Percentiles rank a stretch among this genome's conserved stretches.
phyloP scores from a whole-genome alignment of 2,329 filamentous ascomycete species.

The Penicillium nordicum region DNA sequence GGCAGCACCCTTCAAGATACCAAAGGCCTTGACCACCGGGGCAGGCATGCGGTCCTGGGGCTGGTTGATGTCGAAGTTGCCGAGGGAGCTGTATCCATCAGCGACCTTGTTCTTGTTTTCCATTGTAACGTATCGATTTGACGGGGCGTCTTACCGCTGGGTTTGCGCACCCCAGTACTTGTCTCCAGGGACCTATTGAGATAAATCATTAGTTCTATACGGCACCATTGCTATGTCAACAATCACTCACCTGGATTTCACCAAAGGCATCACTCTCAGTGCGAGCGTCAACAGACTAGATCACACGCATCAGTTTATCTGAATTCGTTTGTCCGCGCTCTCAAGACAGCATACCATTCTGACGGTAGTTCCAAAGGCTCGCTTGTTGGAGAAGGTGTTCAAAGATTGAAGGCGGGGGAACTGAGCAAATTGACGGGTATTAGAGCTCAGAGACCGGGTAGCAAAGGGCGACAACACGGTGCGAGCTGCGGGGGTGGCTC shows the following conservation, averaged over 20 bases:
- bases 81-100: conserved; percentile 61
- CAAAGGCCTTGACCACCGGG: conserved; percentile 87
- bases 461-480: conserved; percentile 24
- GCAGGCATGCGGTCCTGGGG: conserved; percentile 97
- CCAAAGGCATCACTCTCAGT: conserved; percentile 97
- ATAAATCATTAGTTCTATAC: conserved; percentile 14
- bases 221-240: neutral
- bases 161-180: conserved; percentile 99
- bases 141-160: conserved; percentile 58
- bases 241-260: conserved; percentile 65
- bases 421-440: conserved; percentile 29
- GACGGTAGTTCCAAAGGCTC: conserved; percentile 38
- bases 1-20: conserved; percentile 94
- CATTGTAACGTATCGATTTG: conserved; percentile 1
- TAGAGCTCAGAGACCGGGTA: conserved; percentile 32
- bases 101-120: conserved; percentile 8
- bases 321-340: neutral
- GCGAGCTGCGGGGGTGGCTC: conserved; percentile 36
- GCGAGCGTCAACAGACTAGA: conserved; percentile 54
- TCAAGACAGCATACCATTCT: conserved; percentile 33
- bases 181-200: conserved; percentile 66
- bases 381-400: conserved; percentile 24
- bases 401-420: conserved; percentile 38
- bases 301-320: conserved; percentile 4
- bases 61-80: conserved; percentile 99